Evolutionary conservation across 73 alveolate species (phyloP).

Genomic region (Halteria grandinella): DNA sequence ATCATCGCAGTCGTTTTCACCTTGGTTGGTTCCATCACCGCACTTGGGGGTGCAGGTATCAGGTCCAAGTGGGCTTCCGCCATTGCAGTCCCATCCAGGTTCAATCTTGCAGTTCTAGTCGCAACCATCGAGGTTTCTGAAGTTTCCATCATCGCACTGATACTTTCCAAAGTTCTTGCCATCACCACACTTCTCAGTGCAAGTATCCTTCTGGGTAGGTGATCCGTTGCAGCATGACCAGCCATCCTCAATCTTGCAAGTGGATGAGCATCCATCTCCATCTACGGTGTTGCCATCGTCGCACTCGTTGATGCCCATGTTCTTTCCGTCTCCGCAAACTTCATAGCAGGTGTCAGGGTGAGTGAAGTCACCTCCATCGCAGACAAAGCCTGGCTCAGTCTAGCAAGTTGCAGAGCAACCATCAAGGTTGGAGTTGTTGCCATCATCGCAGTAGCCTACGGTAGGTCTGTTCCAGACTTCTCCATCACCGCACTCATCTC

Average conservation of each 20-base stretch:
- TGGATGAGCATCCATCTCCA: slow-evolving; percentile 56
- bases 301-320: slow-evolving; percentile 41
- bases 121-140: slow-evolving; percentile 54
- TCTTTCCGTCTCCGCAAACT: slow-evolving; percentile 56
- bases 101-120: slow-evolving; percentile 35
- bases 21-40: slow-evolving; percentile 57
- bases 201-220: neutral
- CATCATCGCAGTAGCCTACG: slow-evolving; percentile 73
- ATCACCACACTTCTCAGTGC: slow-evolving; percentile 60
- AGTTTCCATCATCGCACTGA: slow-evolving; percentile 45
- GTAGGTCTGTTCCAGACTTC: too few relatives aligned
- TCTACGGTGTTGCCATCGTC: slow-evolving; percentile 49
- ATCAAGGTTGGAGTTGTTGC: slow-evolving; percentile 58
- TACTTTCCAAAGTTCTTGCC: slow-evolving; percentile 36
- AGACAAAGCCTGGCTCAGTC: slow-evolving; percentile 54
- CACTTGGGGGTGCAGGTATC: slow-evolving; percentile 38
- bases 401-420: slow-evolving; percentile 68
- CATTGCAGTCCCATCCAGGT: slow-evolving; percentile 49
- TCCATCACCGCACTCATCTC: slow-evolving; percentile 67
- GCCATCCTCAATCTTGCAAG: slow-evolving; percentile 49
- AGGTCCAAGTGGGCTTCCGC: slow-evolving; percentile 27
- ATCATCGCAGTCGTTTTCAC: slow-evolving; percentile 35
- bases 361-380: slow-evolving; percentile 43
- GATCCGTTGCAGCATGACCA: slow-evolving; percentile 58
- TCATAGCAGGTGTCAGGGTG: slow-evolving; percentile 26